Evolutionary conservation across 208 protist species (phyloP), one percentile per base, ranked within the genome.

Genomic region (Novymonas esmeraldas): DNA sequence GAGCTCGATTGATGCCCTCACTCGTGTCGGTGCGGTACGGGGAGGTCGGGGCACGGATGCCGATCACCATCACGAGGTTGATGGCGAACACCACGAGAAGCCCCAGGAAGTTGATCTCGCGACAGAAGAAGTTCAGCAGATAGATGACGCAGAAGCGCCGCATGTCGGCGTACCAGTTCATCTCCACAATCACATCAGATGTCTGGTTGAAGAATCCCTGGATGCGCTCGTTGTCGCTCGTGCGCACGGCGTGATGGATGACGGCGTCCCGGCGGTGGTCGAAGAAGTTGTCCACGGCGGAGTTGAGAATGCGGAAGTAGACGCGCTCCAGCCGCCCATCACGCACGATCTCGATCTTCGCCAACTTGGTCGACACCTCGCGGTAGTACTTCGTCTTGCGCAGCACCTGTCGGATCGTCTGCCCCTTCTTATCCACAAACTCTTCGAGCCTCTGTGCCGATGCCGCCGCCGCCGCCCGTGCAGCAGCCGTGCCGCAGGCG

Each of bases 221-320:
- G 22, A 91, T 64, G 44, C 82, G 78, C 61, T 85, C 79, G 42
- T 81, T 85, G 74, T 87, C 82, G 62, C 79, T 85, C 0, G 79
- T 80, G 59, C 85, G 77, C 29, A 80, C 78, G 1, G 79, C 78
- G 38, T 61, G 38, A 14, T 68, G 58, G 31, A 87, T 87, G 11
- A 91, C 31, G 6, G 59, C 20, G 3, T 77, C 41, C 18, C 67
- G 67, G 31, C 71, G 74, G 48, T 64, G 58, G 18, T 62, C 62
- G 39, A 58, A 48, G 45, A 91, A 44, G 60, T 87, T 85, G 64
- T 84, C 74, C 4, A 54, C 20, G 11, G 76, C 79, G 48, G 73
- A 58, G 50, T 52, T 73, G 38, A 86, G 76, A 13, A 86, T 45
- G 4, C 85, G 77, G 58, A 91, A 91, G 76, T 91, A 91, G n/a